Base-by-base conservation (phyloP, 148 eudicot species). In the Spergularia bocconei region DNA sequence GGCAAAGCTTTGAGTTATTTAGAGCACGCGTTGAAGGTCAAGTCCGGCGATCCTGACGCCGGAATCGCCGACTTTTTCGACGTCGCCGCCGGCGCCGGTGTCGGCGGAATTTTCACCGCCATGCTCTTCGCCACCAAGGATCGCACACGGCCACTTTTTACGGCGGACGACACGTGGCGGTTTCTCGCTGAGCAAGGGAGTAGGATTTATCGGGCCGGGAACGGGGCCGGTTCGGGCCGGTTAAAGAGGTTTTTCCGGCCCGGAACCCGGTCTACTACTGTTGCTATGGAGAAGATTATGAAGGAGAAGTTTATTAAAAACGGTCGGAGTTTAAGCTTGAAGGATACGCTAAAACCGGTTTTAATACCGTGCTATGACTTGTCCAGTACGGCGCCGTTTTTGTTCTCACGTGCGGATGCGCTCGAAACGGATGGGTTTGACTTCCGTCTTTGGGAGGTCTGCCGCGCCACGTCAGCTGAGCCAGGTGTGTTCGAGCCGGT, bases 371-470 rank as follows among this genome's bases (percentile, higher is more conserved):
- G 98, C 73, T 93, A 89, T 70, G 98, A 93, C 57, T 67, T 93
- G 4, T 75, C 98, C 10, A 89, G 89, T 7, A 77, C 94, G 72
- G 92, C 94, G 69, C 90, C 98, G 69, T 88, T 93, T 51, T 36
- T 93, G 48, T 93, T 93, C 80, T 89, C 94, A 2, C 78, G 98
- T 41, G 98, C 98, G 17, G 98, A 91, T 77, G 98, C 98, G 0
- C 73, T 93, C 10, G 97, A 93, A 13, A 73, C 91, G 1, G 92
- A 91, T 48, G 84, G 92, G 79, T 93, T 82, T 53, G 90, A 93
- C 23, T 93, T 93, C 51, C 73, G 83, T 4, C 85, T 93, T 5
- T 88, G 89, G 91, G 97, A 93, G 79, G 92, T 90, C 0, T 93
- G 98, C 74, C 80, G 92, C 0, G 98, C 98, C 21, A 90, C 98